These are phyloP conservation scores for Penicillium sp. DNA, from an alignment of 2,329 filamentous ascomycete species.

Conservation along the genomic window DNA sequence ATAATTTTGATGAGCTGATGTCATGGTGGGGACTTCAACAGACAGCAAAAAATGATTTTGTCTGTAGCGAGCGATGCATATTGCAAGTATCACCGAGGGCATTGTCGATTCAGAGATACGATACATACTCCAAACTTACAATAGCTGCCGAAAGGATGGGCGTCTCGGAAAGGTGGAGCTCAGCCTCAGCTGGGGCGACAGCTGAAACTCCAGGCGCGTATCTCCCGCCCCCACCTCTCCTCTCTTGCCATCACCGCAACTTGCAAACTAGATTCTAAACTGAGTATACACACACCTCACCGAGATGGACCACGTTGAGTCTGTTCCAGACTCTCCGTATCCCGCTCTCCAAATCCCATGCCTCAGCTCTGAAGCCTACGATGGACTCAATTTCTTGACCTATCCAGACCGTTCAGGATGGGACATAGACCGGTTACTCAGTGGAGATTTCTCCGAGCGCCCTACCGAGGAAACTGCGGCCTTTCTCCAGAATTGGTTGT, in stretches of 20 bases:
- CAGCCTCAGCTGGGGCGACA: background rate
- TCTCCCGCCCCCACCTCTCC: background rate
- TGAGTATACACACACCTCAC: background rate
- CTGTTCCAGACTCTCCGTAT: constrained; percentile 2
- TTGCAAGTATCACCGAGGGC: background rate
- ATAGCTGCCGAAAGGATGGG: background rate
- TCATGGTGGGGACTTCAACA: background rate
- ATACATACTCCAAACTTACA: background rate
- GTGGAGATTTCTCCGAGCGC: constrained; percentile 10
- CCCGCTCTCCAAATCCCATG: constrained; percentile 2
- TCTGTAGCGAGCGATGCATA: background rate
- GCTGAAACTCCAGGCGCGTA: background rate
- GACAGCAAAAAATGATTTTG: background rate
- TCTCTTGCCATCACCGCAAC: background rate
- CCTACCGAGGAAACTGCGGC: background rate
- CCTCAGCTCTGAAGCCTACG: constrained; percentile 7
- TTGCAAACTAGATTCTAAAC: background rate
- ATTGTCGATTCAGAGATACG: background rate
- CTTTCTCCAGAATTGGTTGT: constrained; percentile 15
- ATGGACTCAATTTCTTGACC: constrained; percentile 3
- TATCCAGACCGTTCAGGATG: constrained; percentile 12
- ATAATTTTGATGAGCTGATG: background rate
- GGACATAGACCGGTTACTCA: constrained; percentile 4
- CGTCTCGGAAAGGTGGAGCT: background rate
- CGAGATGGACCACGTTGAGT: constrained; percentile 9